Evolutionary conservation across 1,284 basidiomycete genomes (phyloP).

Genomic region (Neolentinus lepideus): DNA sequence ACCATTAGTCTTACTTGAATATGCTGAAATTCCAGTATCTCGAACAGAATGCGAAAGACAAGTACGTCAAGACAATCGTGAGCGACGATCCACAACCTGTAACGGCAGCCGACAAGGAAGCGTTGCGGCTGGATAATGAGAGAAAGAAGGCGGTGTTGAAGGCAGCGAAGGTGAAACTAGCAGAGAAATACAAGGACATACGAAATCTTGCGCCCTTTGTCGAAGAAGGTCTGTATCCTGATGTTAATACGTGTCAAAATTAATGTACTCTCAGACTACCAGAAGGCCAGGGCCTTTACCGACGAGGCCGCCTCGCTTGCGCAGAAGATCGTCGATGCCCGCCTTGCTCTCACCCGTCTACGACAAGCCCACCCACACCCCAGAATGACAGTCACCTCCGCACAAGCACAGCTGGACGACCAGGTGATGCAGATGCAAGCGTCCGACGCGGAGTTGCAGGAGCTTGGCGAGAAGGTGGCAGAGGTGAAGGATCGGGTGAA

Average conservation of each 20-base stretch:
- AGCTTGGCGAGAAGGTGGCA: slow-evolving; percentile 37
- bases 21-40: slow-evolving; percentile 82
- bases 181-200: slow-evolving; percentile 55
- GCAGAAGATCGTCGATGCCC: slow-evolving; percentile 74
- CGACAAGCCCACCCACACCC: slow-evolving; percentile 68
- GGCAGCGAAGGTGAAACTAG: slow-evolving; percentile 52
- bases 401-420: slow-evolving; percentile 60
- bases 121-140: slow-evolving; percentile 51
- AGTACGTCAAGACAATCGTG: slow-evolving; percentile 79
- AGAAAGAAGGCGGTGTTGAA: slow-evolving; percentile 66
- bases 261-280: slow-evolving; percentile 39
- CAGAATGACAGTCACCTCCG: slow-evolving; percentile 66
- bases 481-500: slow-evolving; percentile 52
- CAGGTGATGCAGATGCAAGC: slow-evolving; percentile 71
- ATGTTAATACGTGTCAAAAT: neutral
- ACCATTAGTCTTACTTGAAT: slow-evolving; percentile 65
- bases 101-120: slow-evolving; percentile 67
- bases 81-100: slow-evolving; percentile 75
- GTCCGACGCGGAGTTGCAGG: slow-evolving; percentile 51
- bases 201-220: slow-evolving; percentile 55
- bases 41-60: slow-evolving; percentile 82
- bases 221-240: slow-evolving; percentile 44
- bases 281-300: slow-evolving; percentile 43
- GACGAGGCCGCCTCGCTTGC: slow-evolving; percentile 52
- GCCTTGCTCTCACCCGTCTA: slow-evolving; percentile 69